Conservation (phyloP, 2,329 filamentous ascomycete species). For the Aspergillus fischeri region DNA sequence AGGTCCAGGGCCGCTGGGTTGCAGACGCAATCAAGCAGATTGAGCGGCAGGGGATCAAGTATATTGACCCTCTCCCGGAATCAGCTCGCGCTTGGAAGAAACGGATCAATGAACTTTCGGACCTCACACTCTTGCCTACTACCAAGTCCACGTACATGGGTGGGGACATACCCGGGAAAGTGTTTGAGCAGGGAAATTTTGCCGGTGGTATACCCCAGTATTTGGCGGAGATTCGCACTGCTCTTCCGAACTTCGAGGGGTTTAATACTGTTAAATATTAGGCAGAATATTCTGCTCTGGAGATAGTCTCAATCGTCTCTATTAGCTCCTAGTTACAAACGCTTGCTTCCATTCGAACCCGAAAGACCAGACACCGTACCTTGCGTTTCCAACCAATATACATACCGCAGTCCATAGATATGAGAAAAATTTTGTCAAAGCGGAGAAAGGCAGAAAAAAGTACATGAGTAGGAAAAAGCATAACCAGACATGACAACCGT, state of each 20-base stretch:
- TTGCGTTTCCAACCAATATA: background rate
- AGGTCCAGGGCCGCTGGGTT: conserved; percentile 57
- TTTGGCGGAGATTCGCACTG: conserved; percentile 10
- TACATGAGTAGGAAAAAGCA: background rate
- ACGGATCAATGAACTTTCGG: conserved; percentile 44
- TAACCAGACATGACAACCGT: background rate
- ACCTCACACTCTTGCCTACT: conserved; percentile 48
- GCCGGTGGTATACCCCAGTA: conserved; percentile 17
- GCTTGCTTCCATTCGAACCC: background rate
- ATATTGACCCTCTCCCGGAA: conserved; percentile 48
- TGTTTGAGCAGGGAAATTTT: conserved; percentile 50
- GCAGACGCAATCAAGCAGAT: conserved; percentile 49
- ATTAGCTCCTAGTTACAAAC: background rate
- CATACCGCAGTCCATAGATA: background rate
- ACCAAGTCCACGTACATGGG: conserved; percentile 55
- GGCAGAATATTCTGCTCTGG: background rate
- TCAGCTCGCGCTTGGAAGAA: conserved; percentile 49
- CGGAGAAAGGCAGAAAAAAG: background rate
- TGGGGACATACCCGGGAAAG: conserved; percentile 52
- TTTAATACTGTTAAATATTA: conserved; percentile 1
- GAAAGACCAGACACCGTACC: background rate
- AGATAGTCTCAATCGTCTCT: background rate
- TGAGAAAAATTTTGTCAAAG: background rate
- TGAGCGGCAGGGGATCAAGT: conserved; percentile 43
- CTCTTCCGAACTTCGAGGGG: conserved; percentile 5